Evolutionary conservation across 2,329 filamentous ascomycete species (phyloP).

Genomic region (Ophiostoma himal-ulmi): DNA sequence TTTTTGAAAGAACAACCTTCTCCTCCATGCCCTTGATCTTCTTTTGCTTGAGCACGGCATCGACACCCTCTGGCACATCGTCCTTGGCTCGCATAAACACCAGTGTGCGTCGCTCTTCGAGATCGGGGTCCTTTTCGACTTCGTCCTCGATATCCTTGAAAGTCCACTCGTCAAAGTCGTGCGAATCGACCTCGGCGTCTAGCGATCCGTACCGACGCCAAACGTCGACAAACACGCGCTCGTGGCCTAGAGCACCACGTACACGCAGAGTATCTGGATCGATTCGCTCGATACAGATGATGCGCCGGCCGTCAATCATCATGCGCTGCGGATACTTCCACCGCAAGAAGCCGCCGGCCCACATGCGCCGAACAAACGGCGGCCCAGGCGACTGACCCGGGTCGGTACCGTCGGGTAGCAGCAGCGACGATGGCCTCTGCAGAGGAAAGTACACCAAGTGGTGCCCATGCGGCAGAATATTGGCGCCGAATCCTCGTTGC

Average conservation of each 20-base stretch:
- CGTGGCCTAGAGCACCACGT: slow-evolving; percentile 27
- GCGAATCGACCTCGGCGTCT: not conserved
- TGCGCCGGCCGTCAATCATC: slow-evolving; percentile 37
- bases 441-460: slow-evolving; percentile 86
- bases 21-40: slow-evolving; percentile 9
- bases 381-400: slow-evolving; percentile 66
- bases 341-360: slow-evolving; percentile 72
- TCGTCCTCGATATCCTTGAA: slow-evolving; percentile 16
- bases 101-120: slow-evolving; percentile 46
- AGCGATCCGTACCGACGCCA: slow-evolving; percentile 33
- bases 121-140: slow-evolving; percentile 29
- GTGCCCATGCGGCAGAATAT: slow-evolving; percentile 57
- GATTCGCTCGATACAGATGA: slow-evolving; percentile 42
- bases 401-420: slow-evolving; percentile 82
- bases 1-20: not conserved
- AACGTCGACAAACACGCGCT: slow-evolving; percentile 50
- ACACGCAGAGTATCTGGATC: slow-evolving; percentile 26
- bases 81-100: slow-evolving; percentile 46
- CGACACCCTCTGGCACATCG: slow-evolving; percentile 16
- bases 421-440: slow-evolving; percentile 51
- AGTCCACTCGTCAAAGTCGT: slow-evolving; percentile 14
- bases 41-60: slow-evolving; percentile 6
- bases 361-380: slow-evolving; percentile 72
- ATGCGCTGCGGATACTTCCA: slow-evolving; percentile 27
- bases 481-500: not conserved